Percentiles rank a stretch among this genome's conserved stretches.
Evolutionary conservation across 2,329 filamentous ascomycete species (phyloP).

Genomic region (Fusarium mexicanum): DNA sequence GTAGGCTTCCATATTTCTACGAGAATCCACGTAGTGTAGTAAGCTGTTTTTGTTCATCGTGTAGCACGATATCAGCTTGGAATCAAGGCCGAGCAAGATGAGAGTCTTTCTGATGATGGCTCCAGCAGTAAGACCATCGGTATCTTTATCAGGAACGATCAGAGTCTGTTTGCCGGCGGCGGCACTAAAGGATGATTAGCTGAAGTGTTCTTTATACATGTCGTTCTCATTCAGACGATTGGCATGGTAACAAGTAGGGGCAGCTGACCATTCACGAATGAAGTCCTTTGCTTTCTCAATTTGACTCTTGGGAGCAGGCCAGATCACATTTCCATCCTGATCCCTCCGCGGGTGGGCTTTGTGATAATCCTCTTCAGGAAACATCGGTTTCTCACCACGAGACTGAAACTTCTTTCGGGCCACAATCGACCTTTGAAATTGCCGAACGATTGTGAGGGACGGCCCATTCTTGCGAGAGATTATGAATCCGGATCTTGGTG

Average conservation of each 20-base stretch:
- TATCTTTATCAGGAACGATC: conserved; percentile 75
- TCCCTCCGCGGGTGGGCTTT: conserved; percentile 41
- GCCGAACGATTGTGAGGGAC: neutral
- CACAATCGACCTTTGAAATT: neutral
- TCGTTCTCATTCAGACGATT: neutral
- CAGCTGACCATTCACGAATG: conserved; percentile 65
- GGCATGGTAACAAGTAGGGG: neutral
- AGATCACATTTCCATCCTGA: conserved; percentile 60
- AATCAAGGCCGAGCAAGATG: conserved; percentile 64
- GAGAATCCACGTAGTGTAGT: conserved; percentile 64
- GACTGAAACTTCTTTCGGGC: neutral
- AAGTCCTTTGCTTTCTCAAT: conserved; percentile 65
- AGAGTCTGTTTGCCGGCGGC: conserved; percentile 55
- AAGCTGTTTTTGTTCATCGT: conserved; percentile 68
- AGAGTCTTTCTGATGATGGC: conserved; percentile 70
- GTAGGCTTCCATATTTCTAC: conserved; percentile 59
- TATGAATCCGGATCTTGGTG: accelerated
- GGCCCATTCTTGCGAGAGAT: neutral
- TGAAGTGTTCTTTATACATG: neutral
- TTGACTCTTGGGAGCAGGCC: conserved; percentile 68
- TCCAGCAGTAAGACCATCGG: conserved; percentile 72
- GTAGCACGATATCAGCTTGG: conserved; percentile 64
- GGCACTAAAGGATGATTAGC: conserved; percentile 16
- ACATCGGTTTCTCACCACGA: neutral
- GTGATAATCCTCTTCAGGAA: conserved; percentile 20